Conservation (phyloP, 805 yeast species). For the Vanderwaltozyma yarrowii region DNA sequence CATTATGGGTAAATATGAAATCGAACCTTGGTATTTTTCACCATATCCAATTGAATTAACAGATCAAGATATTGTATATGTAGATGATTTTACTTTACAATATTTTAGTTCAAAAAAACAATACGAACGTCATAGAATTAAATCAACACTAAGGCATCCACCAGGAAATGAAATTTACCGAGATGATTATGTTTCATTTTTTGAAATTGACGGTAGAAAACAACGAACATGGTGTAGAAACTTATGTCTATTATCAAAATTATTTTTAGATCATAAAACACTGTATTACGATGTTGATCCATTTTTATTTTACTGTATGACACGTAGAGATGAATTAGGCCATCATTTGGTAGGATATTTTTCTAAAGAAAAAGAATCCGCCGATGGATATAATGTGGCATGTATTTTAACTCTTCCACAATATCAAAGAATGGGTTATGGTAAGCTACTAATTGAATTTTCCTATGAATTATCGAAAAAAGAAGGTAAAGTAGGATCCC, state of each 20-base stretch:
- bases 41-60: constrained; percentile 95
- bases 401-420: constrained; percentile 95
- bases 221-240: constrained; percentile 98
- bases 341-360: constrained; percentile 96
- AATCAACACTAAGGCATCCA: constrained; percentile 87
- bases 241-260: constrained; percentile 77
- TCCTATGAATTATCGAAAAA: constrained; percentile 83
- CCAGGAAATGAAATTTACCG: constrained; percentile 98
- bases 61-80: constrained; percentile 80
- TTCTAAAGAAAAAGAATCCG: constrained; percentile 93
- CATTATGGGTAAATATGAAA: constrained; percentile 79
- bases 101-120: constrained; percentile 85
- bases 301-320: constrained; percentile 91
- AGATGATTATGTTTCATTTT: constrained; percentile 85
- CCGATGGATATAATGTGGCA: constrained; percentile 91
- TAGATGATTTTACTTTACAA: constrained; percentile 83
- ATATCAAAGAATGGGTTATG: constrained; percentile 92
- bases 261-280: constrained; percentile 92
- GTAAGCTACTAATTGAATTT: constrained; percentile 83
- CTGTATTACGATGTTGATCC: constrained; percentile 98
- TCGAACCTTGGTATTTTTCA: constrained; percentile 98
- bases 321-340: constrained; percentile 77
- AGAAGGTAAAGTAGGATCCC: constrained; percentile 89
- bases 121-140: constrained; percentile 82
- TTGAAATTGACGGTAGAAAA: constrained; percentile 93